phyloP scores from a whole-genome alignment of 257 asterid genomes.

The Striga asiatica region DNA sequence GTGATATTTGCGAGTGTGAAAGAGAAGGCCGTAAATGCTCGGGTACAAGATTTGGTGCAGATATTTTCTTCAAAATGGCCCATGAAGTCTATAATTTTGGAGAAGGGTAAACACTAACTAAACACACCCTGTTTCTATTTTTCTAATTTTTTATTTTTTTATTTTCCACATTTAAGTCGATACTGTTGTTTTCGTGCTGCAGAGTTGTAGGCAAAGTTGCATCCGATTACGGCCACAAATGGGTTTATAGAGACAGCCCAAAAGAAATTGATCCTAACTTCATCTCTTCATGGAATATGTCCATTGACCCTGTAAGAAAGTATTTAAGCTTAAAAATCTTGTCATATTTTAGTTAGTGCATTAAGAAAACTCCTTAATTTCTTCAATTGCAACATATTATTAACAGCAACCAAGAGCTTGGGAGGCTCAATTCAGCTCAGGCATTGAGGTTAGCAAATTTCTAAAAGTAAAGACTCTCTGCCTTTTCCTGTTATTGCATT shows the following conservation, averaged over 20 bases:
- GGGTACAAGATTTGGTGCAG: constrained; percentile 61
- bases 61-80: constrained; percentile 73
- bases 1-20: constrained; percentile 61
- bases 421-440: constrained; percentile 79
- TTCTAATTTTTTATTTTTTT: neutral
- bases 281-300: constrained; percentile 57
- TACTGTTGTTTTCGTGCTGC: constrained; percentile 13
- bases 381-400: neutral
- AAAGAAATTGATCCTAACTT: constrained; percentile 44
- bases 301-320: constrained; percentile 46
- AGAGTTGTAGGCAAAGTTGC: constrained; percentile 87
- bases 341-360: too few species aligned
- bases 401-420: constrained; percentile 74
- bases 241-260: constrained; percentile 58
- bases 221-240: constrained; percentile 70
- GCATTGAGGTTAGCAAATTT: constrained; percentile 51
- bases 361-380: neutral
- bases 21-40: constrained; percentile 35
- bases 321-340: too few species aligned
- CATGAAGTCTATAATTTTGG: constrained; percentile 79
- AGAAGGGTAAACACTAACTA: constrained; percentile 63
- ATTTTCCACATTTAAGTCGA: neutral
- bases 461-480: neutral
- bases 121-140: neutral
- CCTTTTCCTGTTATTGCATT: neutral